A percentile compares a stretch with the other conserved stretches of the same genome.
These are phyloP conservation scores for Ogataea siamensis DNA, from an alignment of 805 yeast species.

Conservation along the genomic window DNA sequence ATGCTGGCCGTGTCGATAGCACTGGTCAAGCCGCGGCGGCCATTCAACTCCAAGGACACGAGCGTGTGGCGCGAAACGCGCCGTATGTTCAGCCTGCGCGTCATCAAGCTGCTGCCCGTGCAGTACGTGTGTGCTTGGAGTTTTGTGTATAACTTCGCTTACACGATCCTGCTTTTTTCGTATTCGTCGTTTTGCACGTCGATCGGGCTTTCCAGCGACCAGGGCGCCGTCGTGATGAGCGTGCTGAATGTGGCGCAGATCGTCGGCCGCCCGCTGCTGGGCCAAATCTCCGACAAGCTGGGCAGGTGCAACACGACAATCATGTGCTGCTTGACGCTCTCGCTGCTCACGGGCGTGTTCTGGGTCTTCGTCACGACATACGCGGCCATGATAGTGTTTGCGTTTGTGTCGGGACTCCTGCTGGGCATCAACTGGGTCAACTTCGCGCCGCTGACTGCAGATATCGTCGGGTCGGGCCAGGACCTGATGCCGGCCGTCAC, in stretches of 20 bases:
- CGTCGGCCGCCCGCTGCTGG: conserved; percentile 51
- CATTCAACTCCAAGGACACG: conserved; percentile 21
- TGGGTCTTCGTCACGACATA: conserved; percentile 50
- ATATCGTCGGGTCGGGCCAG: conserved; percentile 32
- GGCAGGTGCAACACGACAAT: conserved; percentile 50
- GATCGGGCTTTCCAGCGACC: conserved; percentile 44
- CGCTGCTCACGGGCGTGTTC: conserved; percentile 41
- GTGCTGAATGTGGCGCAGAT: conserved; percentile 46
- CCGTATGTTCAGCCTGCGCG: conserved; percentile 15
- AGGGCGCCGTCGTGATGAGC: conserved; percentile 48
- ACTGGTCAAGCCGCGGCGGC: conserved; percentile 25
- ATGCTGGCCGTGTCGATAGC: conserved; percentile 21
- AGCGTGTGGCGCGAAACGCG: conserved; percentile 22
- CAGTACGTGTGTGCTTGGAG: conserved; percentile 27
- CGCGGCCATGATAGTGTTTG: conserved; percentile 41
- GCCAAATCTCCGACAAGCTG: conserved; percentile 42
- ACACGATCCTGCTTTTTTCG: conserved; percentile 42
- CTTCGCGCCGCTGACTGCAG: conserved; percentile 36
- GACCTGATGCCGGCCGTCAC: conserved; percentile 32
- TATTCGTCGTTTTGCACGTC: conserved; percentile 47
- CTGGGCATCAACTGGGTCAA: conserved; percentile 47
- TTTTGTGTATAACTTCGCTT: conserved; percentile 29
- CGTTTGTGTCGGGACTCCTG: conserved; percentile 42
- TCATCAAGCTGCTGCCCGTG: conserved; percentile 25
- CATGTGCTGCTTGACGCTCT: conserved; percentile 34